Conservation (phyloP, 345 rosid genomes). For the Gossypium mustelinum region DNA sequence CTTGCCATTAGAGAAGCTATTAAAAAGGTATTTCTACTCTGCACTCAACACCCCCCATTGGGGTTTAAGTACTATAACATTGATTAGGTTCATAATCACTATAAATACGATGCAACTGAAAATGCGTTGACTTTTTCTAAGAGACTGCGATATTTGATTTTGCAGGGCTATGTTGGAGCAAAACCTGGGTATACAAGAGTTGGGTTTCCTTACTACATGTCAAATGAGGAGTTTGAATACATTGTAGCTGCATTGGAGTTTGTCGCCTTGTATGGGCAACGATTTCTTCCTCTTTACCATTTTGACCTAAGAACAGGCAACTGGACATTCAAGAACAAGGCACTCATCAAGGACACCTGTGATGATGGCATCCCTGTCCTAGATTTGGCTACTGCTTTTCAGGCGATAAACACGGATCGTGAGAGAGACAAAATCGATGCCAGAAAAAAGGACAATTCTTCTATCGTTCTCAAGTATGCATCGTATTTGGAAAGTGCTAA, state of each 20-base stretch:
- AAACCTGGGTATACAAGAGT: slow-evolving; percentile 70
- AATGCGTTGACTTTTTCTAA: background rate
- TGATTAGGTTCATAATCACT: too few species aligned
- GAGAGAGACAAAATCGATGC: background rate
- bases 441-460: background rate
- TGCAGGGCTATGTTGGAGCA: slow-evolving; percentile 40
- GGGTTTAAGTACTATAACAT: too few species aligned
- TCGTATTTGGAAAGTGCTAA: slow-evolving; percentile 30
- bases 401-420: background rate
- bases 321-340: slow-evolving; percentile 38
- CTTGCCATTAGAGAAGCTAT: slow-evolving; percentile 38
- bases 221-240: slow-evolving; percentile 46
- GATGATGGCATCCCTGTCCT: background rate
- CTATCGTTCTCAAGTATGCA: background rate
- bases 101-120: too few species aligned
- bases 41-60: too few species aligned
- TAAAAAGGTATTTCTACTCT: slow-evolving; percentile 23
- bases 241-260: slow-evolving; percentile 48
- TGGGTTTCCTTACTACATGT: slow-evolving; percentile 68
- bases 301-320: slow-evolving; percentile 40
- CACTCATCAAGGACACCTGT: background rate
- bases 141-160: background rate
- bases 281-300: slow-evolving; percentile 44
- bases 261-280: slow-evolving; percentile 39
- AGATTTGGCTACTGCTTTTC: background rate